Conservation (phyloP, 2,329 filamentous ascomycete species). For the Alternaria brassicicola region DNA sequence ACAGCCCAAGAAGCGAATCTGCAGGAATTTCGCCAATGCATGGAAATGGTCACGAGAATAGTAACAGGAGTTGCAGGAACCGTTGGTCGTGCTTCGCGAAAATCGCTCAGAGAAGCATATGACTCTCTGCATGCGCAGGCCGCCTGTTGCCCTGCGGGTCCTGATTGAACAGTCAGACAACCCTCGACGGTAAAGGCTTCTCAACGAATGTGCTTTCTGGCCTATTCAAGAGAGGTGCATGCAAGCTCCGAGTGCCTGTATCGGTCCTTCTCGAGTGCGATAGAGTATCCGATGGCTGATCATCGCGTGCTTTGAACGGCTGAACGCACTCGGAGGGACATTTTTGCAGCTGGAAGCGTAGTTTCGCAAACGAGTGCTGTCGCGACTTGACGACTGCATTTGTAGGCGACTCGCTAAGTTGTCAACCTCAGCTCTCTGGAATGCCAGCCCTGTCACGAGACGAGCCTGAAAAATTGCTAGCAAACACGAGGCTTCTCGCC, state of each 20-base stretch:
- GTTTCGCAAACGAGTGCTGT: constrained; percentile 20
- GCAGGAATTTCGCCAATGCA: constrained; percentile 20
- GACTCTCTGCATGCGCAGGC: constrained; percentile 40
- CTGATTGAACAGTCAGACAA: constrained; percentile 38
- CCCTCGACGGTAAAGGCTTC: constrained; percentile 26
- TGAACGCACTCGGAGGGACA: constrained; percentile 2
- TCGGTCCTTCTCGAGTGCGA: constrained; percentile 21
- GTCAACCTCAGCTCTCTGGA: constrained; percentile 34
- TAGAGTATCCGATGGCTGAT: constrained; percentile 24
- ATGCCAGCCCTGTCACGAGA: constrained; percentile 25
- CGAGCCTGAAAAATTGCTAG: constrained; percentile 18
- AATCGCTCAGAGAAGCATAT: constrained; percentile 34
- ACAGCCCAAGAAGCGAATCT: constrained; percentile 23
- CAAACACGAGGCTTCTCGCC: constrained; percentile 20
- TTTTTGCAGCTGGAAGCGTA: constrained; percentile 25
- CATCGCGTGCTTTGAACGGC: constrained; percentile 20
- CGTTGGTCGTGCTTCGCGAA: constrained; percentile 31
- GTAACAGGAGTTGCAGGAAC: constrained; percentile 23
- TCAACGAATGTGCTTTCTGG: constrained; percentile 23
- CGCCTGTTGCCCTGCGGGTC: constrained; percentile 28
- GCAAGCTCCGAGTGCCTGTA: constrained; percentile 22
- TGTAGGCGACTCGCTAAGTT: constrained; percentile 27
- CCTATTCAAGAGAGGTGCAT: constrained; percentile 38
- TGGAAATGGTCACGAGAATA: constrained; percentile 40
- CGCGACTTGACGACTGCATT: constrained; percentile 12